Evolutionary conservation across 176 grass and related monocot genomes (phyloP).

Genomic region (sorghum (Sorghum bicolor)): Sorghum_bicolor_NCBIv3 NC_012871.2:71353001-71353500

Average conservation of each 20-base stretch:
- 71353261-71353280: not conserved
- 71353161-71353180: constrained; percentile 76
- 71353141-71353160: constrained; percentile 84
- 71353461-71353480: not conserved
- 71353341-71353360: not conserved
- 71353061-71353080: not conserved
- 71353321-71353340: not conserved
- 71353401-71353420: constrained; percentile 1
- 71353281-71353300: constrained; percentile 14
- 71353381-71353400: not conserved
- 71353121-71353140: not conserved
- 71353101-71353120: not conserved
- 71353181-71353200: constrained; percentile 68
- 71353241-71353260: constrained; percentile 25
- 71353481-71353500: not conserved
- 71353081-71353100: not conserved
- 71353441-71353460: not conserved
- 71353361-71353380: not conserved
- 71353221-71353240: constrained; percentile 87
- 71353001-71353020: not conserved
- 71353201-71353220: constrained; percentile 79
- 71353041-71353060: not conserved
- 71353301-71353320: not conserved
- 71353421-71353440: not conserved
- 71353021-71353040: not conserved